Evolutionary conservation across 352 stramenopile species (phyloP), one percentile per base, ranked within the genome.

Genomic region (Pythium utonaiense): DNA sequence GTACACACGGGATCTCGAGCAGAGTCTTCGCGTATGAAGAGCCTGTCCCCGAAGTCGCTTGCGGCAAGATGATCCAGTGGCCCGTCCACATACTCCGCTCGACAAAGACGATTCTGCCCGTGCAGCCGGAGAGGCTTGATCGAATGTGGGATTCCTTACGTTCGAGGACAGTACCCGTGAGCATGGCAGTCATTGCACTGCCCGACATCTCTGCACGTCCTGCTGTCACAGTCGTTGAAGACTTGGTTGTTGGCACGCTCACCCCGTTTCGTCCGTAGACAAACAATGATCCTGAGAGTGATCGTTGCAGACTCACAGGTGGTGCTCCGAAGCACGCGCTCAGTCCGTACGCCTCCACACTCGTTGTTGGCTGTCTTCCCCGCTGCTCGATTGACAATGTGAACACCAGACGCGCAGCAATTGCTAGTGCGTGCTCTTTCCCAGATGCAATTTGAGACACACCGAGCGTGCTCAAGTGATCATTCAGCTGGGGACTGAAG

Each of bases 401-500:
- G 19, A 89, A 69, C 53, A 86, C 66, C 27, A 89, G 53, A 7
- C 74, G 67, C 0, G 78, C 69, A 2, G 73, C 53, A 21, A 79
- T 74, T 21, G 79, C 79, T n/a, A 91, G 64, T 0, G 82, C 57
- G 52, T 89, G 79, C 50, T 91, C 82, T 34, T 79, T 87, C 0
- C 82, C 82, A 19, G 66, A 60, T 10, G 74, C 70, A 44, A 91
- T 77, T 21, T 67, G 62, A 9, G 83, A 71, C 13, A 89, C 62
- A 7, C 61, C 71, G 17, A 91, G 55, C 5, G 58, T 53, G 24
- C 78, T 82, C 10, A 91, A 64, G 8, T 69, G 65, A 2, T 65
- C 40, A 21, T 88, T 86, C 21, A 76, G 50, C 17, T 80, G 52
- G 2, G 82, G 82, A 16, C 36, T 57, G 49, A 89, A 91, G 0